Conservation (phyloP, 306 rosid genomes). For the Betula pendula region DNA sequence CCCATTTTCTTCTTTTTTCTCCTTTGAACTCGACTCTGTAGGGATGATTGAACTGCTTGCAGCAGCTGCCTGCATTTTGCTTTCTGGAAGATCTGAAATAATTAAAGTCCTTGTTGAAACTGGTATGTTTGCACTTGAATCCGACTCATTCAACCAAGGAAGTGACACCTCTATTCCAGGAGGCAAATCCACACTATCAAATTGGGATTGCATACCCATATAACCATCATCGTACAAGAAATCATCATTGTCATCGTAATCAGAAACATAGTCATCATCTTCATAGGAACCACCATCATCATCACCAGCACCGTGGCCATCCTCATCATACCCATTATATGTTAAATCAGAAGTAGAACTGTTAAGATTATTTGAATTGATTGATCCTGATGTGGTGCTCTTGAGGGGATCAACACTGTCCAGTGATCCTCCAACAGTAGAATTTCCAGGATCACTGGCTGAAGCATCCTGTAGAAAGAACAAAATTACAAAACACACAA, state of each 20-base stretch:
- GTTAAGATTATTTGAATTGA: constrained; percentile 38
- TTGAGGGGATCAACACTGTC: constrained; percentile 48
- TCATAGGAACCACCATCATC: constrained; percentile 42
- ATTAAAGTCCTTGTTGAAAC: constrained; percentile 16
- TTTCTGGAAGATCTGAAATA: constrained; percentile 27
- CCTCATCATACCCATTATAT: constrained; percentile 31
- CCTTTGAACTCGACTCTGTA: constrained; percentile 49
- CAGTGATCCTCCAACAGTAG: constrained; percentile 44
- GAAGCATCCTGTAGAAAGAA: constrained; percentile 41
- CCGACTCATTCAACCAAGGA: constrained; percentile 65
- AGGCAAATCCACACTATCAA: constrained; percentile 79
- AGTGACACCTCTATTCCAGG: constrained; percentile 74
- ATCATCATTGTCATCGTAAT: constrained; percentile 39
- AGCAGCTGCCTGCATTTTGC: constrained; percentile 27
- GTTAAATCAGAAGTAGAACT: constrained; percentile 47
- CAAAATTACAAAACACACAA: constrained; percentile 13
- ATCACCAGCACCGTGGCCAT: constrained; percentile 36
- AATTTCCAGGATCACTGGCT: constrained; percentile 38
- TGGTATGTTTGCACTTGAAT: constrained; percentile 31
- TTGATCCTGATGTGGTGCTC: constrained; percentile 52
- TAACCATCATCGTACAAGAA: constrained; percentile 43
- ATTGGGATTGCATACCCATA: constrained; percentile 52
- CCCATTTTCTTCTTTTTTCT: constrained; percentile 25
- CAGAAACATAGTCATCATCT: constrained; percentile 37
- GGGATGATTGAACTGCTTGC: constrained; percentile 25